Evolutionary conservation across 169 alveolate species (phyloP), one percentile per base, ranked within the genome.

Genomic region (Eimeria acervulina): DNA sequence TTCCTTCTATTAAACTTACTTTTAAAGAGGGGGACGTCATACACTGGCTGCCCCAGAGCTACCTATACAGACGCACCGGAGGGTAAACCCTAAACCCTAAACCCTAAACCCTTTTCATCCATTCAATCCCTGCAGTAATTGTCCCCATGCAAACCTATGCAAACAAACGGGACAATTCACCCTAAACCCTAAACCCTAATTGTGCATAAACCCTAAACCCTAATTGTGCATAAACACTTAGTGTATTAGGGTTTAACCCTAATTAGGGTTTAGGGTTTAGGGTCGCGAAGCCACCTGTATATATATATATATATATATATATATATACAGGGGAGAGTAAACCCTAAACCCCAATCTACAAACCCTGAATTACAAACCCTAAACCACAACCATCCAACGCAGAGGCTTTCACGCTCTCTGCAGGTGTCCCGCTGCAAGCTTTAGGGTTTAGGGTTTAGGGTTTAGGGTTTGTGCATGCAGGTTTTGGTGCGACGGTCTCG

Each of bases 21-120:
- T 92, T 92, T 31, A 40, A 42, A 6, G 89, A 36, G 47, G 91
- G 74, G n/a, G 44, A 28, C 6, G 0, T 21, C 3, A 74, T 96
- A 40, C 13, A 51, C 28, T 96, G 97, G 96, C 6, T 26, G 81
- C 96, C 97, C 0, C 72, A 96, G 40, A 68, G 94, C 28, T 96
- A 96, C 59, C 51, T 92, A 47, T 78, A 92, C 51, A 36, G 92
- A 31, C 63, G 95, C 2, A 90, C 95, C 2, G 95, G 95, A 59
- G 95, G 95, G 95, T 23, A 80, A 80, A 70, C 83, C 83, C 83
- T 70, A 70, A 70, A 70, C 83, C 83, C 83, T 66, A 66, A n/a
- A n/a, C n/a, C n/a, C n/a, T n/a, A n/a, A n/a, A n/a, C n/a, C n/a
- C n/a, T n/a, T n/a, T n/a, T n/a, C n/a, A 66, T 26, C 36, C 36